phyloP scores from a whole-genome alignment of 2,329 filamentous ascomycete species.

The Aspergillus ibericus region DNA sequence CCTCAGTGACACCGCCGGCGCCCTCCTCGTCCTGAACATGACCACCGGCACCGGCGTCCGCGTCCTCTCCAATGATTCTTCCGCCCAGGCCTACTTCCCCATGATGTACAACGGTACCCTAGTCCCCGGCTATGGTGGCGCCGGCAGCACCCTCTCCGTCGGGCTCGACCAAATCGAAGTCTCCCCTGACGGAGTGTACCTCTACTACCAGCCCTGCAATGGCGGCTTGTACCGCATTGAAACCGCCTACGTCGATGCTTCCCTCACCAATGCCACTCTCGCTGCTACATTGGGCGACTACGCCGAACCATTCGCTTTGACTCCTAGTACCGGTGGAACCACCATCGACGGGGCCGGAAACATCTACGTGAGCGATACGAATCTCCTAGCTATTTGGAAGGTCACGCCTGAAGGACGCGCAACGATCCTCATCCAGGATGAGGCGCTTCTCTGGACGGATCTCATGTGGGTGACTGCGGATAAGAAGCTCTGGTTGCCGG shows the following conservation, averaged over 20 bases:
- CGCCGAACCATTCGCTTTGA: conserved; percentile 30
- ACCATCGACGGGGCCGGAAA: conserved; percentile 41
- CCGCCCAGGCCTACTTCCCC: neutral
- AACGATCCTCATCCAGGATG: conserved; percentile 6
- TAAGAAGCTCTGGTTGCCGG: conserved; percentile 10
- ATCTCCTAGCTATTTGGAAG: conserved; percentile 19
- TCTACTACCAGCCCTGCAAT: conserved; percentile 39
- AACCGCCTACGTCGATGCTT: conserved; percentile 26
- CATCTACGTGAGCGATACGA: conserved; percentile 39
- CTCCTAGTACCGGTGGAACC: conserved; percentile 39
- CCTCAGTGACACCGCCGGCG: conserved; percentile 1
- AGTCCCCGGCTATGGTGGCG: neutral
- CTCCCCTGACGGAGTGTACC: conserved; percentile 36
- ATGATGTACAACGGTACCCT: conserved; percentile 4
- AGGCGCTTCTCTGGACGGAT: conserved; percentile 5
- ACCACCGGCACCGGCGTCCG: conserved; percentile 1
- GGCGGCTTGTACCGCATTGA: conserved; percentile 38
- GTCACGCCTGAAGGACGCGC: conserved; percentile 5
- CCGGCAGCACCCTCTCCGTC: conserved; percentile 2
- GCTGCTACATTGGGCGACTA: conserved; percentile 18
- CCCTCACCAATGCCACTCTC: conserved; percentile 22
- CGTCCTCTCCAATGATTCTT: neutral
- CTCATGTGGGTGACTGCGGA: conserved; percentile 6
- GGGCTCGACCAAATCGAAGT: conserved; percentile 38
- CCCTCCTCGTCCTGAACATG: conserved; percentile 1